Evolutionary conservation across 1,284 basidiomycete species (phyloP).

Genomic region (Ceratobasidium sp.): DNA sequence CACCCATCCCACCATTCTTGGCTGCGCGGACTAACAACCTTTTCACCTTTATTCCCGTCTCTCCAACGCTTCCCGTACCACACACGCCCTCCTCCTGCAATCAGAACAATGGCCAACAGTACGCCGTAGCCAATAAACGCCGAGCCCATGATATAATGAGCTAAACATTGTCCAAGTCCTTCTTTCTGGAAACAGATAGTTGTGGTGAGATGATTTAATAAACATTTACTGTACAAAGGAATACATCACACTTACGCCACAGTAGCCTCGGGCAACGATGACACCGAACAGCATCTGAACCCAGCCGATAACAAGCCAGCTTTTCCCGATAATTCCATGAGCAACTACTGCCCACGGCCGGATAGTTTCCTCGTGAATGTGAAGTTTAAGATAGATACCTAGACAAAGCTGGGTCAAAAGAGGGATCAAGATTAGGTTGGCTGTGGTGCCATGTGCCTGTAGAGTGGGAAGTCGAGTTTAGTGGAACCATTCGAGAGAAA

Average conservation of each 20-base stretch:
- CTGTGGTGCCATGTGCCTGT: constrained; percentile 73
- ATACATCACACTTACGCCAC: constrained; percentile 47
- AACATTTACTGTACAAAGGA: constrained; percentile 50
- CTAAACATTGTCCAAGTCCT: constrained; percentile 81
- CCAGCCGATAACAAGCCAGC: constrained; percentile 91
- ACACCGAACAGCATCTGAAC: constrained; percentile 69
- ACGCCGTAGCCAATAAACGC: constrained; percentile 90
- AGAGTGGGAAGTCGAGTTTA: constrained; percentile 16
- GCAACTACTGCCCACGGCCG: constrained; percentile 79
- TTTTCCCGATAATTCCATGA: constrained; percentile 87
- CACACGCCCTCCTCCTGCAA: constrained; percentile 88
- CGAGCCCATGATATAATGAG: constrained; percentile 61
- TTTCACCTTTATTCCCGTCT: constrained; percentile 38
- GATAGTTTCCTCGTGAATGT: constrained; percentile 84
- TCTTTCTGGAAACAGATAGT: constrained; percentile 60
- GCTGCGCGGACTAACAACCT: constrained; percentile 49
- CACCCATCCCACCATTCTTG: constrained; percentile 94
- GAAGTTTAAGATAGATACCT: constrained; percentile 93
- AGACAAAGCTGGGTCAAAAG: constrained; percentile 76
- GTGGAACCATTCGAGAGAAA: constrained; percentile 4
- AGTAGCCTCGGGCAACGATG: constrained; percentile 52
- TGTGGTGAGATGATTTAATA: constrained; percentile 47
- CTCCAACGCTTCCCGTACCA: constrained; percentile 59
- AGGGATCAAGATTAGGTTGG: constrained; percentile 75
- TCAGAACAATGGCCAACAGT: constrained; percentile 85